phyloP scores from a whole-genome alignment of 2,329 filamentous ascomycete genomes.

The Phyllosticta citriasiana region DNA sequence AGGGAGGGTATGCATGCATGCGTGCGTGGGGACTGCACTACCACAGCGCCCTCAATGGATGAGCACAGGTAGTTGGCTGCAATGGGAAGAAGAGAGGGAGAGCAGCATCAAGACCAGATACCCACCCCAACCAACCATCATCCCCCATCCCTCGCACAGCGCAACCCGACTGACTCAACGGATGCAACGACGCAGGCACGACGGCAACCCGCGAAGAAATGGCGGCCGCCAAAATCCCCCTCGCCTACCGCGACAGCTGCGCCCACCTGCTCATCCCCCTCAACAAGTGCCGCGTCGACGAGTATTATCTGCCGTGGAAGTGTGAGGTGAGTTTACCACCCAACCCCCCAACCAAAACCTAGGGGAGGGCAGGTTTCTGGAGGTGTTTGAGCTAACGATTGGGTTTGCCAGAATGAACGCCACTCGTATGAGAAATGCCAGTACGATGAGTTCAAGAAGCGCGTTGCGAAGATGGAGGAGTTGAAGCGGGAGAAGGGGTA shows the following conservation, averaged over 20 bases:
- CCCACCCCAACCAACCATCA: not conserved
- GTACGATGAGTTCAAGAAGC: conserved; percentile 97
- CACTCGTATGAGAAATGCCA: conserved; percentile 99
- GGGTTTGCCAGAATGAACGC: conserved; percentile 49
- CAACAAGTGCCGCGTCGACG: conserved; percentile 85
- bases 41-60: too few species aligned
- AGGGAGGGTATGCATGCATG: too few species aligned
- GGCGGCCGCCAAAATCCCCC: conserved; percentile 77
- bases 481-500: conserved; percentile 76
- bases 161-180: not conserved
- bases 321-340: conserved; percentile 62
- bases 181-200: not conserved
- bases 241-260: conserved; percentile 92
- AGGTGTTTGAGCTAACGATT: not conserved
- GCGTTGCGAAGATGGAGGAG: conserved; percentile 98
- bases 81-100: too few species aligned
- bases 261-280: conserved; percentile 89
- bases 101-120: not conserved
- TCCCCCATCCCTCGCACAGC: not conserved
- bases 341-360: conserved; percentile 1
- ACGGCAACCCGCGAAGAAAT: conserved; percentile 66
- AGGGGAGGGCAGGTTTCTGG: not conserved
- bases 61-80: too few species aligned
- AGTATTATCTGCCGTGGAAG: conserved; percentile 96
- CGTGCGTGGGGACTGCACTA: too few species aligned